A percentile compares a stretch with the other conserved stretches of the same genome.
Evolutionary conservation across 129 eudicot species (phyloP).

Genomic region (Cynara cardunculus): DNA sequence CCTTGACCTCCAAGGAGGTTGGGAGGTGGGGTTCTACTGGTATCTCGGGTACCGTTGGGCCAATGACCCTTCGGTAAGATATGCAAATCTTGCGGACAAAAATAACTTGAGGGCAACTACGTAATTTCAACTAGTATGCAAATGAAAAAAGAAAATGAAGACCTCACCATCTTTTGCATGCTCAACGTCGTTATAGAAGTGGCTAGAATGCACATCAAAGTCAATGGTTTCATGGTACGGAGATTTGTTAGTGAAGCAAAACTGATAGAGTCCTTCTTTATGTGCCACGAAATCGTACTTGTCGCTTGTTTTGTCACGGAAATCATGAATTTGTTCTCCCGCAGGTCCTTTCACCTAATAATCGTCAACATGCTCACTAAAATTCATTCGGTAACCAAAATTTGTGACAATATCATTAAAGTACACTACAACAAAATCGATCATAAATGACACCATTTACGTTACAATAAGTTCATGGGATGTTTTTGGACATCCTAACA

Average conservation of each 20-base stretch:
- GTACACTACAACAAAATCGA: background rate
- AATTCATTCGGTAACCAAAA: background rate
- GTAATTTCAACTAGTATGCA: background rate
- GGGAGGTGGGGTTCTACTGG: too few relatives aligned
- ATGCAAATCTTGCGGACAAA: background rate
- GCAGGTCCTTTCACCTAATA: slow-evolving; percentile 80
- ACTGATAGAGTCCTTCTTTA: slow-evolving; percentile 69
- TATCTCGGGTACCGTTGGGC: too few relatives aligned
- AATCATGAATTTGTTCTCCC: slow-evolving; percentile 78
- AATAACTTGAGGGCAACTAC: background rate
- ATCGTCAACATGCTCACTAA: slow-evolving; percentile 9
- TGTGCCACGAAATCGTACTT: slow-evolving; percentile 69
- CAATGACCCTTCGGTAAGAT: background rate
- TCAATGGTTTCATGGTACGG: slow-evolving; percentile 84
- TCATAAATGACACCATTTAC: too few relatives aligned
- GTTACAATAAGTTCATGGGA: background rate
- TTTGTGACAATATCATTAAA: background rate
- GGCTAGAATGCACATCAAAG: slow-evolving; percentile 74
- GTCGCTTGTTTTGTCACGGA: slow-evolving; percentile 70
- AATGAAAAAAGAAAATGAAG: background rate
- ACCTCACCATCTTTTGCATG: slow-evolving; percentile 92
- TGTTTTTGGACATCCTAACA: background rate
- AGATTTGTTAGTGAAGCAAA: slow-evolving; percentile 86
- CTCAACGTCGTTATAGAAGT: slow-evolving; percentile 55
- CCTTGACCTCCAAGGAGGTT: too few relatives aligned